Conservation (phyloP, 2,329 filamentous ascomycete genomes). For the Bertia moriformis region DNA sequence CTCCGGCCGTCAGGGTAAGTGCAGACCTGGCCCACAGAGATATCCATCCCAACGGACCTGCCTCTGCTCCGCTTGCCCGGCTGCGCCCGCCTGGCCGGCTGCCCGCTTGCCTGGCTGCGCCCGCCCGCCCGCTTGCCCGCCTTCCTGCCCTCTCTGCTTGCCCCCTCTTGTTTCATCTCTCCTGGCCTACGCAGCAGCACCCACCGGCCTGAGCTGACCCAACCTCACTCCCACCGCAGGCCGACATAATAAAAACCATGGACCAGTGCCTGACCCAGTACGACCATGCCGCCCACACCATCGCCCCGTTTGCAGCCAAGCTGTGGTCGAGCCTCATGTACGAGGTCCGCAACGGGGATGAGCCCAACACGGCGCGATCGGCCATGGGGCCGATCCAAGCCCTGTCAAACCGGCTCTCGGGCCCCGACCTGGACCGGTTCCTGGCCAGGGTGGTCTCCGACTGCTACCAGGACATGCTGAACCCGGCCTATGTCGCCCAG, state of each 20-base stretch:
- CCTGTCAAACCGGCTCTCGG: background rate
- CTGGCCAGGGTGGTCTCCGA: background rate
- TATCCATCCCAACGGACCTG: background rate
- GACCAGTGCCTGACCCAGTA: background rate
- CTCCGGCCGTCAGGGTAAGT: conserved; percentile 38
- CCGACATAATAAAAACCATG: background rate
- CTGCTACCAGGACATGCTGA: background rate
- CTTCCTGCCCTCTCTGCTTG: too few relatives aligned
- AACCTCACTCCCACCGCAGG: background rate
- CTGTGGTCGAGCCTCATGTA: background rate
- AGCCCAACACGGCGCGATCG: background rate
- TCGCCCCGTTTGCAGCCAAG: background rate
- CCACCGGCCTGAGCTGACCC: background rate
- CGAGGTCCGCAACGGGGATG: background rate
- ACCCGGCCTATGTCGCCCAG: background rate
- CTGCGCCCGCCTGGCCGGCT: too few relatives aligned
- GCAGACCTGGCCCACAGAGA: too few relatives aligned
- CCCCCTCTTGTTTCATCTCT: too few relatives aligned
- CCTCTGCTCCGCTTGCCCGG: background rate
- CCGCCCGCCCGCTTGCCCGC: too few relatives aligned
- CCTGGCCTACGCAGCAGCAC: too few relatives aligned
- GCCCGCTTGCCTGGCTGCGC: too few relatives aligned
- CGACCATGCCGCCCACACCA: background rate
- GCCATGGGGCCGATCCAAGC: background rate
- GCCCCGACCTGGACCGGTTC: background rate